Conservation (phyloP, 2,329 filamentous ascomycete species). For the Claviceps monticola region DNA sequence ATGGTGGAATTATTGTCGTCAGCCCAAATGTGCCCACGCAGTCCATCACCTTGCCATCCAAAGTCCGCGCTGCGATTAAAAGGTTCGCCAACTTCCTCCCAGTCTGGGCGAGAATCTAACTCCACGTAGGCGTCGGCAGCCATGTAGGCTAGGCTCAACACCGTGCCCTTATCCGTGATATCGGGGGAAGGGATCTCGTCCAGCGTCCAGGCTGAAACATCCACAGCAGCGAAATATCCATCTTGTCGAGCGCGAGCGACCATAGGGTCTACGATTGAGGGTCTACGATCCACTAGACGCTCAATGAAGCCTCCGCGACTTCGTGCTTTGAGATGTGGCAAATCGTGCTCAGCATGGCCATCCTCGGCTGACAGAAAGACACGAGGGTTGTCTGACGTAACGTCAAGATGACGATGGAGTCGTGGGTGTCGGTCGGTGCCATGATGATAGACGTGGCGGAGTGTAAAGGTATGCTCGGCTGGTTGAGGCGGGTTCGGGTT, state of each 20-base stretch:
- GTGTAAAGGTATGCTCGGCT: constrained; percentile 46
- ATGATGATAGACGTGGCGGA: constrained; percentile 88
- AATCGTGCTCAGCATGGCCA: constrained; percentile 34
- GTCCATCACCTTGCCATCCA: constrained; percentile 80
- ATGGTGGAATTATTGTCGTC: constrained; percentile 77
- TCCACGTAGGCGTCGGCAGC: constrained; percentile 80
- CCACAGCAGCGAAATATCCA: constrained; percentile 53
- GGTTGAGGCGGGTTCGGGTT: constrained; percentile 30
- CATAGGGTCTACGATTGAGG: constrained; percentile 63
- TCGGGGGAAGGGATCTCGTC: constrained; percentile 71
- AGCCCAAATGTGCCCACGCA: constrained; percentile 84
- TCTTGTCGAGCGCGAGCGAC: constrained; percentile 57
- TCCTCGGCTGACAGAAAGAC: constrained; percentile 52
- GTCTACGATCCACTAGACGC: constrained; percentile 64
- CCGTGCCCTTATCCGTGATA: constrained; percentile 69
- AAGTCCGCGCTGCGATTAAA: constrained; percentile 85
- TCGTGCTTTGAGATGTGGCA: constrained; percentile 43
- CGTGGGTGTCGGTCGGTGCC: constrained; percentile 66
- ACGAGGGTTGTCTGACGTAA: constrained; percentile 35
- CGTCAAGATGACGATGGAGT: constrained; percentile 64
- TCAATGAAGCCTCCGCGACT: constrained; percentile 60
- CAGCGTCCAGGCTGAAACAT: constrained; percentile 65
- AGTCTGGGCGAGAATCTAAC: constrained; percentile 56
- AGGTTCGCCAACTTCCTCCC: constrained; percentile 64
- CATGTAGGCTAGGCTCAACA: constrained; percentile 77